Conservation (phyloP, 78 protist genomes). For the Planoprotostelium fungivorum region DNA sequence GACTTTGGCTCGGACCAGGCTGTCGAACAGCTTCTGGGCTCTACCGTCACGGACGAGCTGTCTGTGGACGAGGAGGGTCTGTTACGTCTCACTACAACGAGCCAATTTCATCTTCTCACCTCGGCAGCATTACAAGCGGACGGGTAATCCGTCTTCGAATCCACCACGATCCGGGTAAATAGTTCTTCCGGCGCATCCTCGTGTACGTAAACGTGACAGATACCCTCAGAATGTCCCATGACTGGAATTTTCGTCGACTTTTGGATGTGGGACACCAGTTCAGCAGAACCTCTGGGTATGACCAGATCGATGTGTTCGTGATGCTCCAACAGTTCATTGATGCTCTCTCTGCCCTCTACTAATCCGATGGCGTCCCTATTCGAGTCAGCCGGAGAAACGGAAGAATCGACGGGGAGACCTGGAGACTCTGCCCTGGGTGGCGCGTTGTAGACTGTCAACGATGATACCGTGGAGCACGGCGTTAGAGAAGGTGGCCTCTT, state of each 20-base stretch:
- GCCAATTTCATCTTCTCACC: too few relatives aligned
- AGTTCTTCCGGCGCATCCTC: conserved; percentile 15
- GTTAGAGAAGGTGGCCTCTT: conserved; percentile 57
- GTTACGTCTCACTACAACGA: too few relatives aligned
- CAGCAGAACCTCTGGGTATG: conserved; percentile 47
- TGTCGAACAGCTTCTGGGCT: background rate
- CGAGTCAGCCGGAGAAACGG: background rate
- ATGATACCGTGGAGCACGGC: conserved; percentile 8
- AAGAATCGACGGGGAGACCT: background rate
- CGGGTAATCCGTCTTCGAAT: conserved; percentile 78
- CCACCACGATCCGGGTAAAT: conserved; percentile 27
- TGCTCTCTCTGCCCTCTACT: conserved; percentile 10
- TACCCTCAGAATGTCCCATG: conserved; percentile 86
- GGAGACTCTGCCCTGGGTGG: background rate
- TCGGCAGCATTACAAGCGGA: conserved; percentile 87
- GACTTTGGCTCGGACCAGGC: background rate
- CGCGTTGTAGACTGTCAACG: conserved; percentile 13
- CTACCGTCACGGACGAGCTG: background rate
- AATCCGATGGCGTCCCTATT: background rate
- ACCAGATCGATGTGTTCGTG: conserved; percentile 72
- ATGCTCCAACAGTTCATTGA: conserved; percentile 4
- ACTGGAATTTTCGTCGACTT: conserved; percentile 69
- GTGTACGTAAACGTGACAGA: conserved; percentile 62
- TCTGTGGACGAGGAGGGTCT: conserved; percentile 70
- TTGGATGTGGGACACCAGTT: conserved; percentile 4